Base-by-base conservation (phyloP, 345 rosid genomes). In the Pistacia atlantica region DNA sequence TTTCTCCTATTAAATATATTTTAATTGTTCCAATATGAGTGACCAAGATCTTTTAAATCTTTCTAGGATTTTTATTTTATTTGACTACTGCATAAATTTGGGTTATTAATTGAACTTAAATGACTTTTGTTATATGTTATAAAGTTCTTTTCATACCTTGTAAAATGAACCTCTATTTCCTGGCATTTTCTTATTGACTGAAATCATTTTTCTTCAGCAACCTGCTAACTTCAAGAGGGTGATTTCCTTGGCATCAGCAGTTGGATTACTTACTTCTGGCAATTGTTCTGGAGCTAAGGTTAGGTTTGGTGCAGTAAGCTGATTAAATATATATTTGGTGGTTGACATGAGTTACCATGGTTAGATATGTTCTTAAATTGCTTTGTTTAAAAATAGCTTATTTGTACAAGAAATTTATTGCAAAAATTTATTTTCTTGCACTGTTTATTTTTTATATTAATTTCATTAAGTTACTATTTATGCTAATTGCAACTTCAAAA, bases 221-320 rank as follows among this genome's bases (percentile, higher is more conserved):
- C 89, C 90, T 70, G 71, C 78, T 65, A 88, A 83, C 78, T 92
- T 95, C 84, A 84, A 82, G 76, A 86, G 81, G 79, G 81, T 90
- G 78, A 85, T 90, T 83, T 73, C 77, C 68, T 82, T 95, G 85
- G 84, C 86, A 72, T 87, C 91, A 65, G 79, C 80, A 12, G 87
- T 87, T 78, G 97, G 97, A 80, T 81, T 90, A 79, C 87, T 89
- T 54, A 20, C 77, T 78, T 74, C 85, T 72, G 78, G 72, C 74
- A 86, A 84, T 82, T 65, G 68, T 81, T 86, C 86, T 68, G 85
- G 79, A 82, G 74, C 79, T 75, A 88, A 93, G 99, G 99, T 91
- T 78, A 72, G 90, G 12, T 82, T 65, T 73, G 67, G 78, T 56
- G 48, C 75, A 61, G 20, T 58, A 28, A 64, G 28, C 64, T 58